Evolutionary conservation across 2,329 filamentous ascomycete species (phyloP), one percentile per base, ranked within the genome.

Genomic region (Mycocentrospora acerina): DNA sequence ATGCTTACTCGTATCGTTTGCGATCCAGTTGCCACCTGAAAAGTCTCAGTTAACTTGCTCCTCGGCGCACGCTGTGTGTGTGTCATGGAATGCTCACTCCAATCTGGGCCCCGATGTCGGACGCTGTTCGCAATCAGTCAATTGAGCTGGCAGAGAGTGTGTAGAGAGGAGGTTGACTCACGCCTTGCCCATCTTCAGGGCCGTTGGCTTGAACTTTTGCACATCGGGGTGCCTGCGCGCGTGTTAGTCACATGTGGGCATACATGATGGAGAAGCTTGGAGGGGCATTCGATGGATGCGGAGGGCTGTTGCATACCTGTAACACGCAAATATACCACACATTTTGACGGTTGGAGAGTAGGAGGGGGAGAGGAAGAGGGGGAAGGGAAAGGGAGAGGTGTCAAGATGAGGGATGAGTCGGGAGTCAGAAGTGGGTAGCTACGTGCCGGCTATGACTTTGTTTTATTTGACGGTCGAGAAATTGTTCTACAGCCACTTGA

Each of bases 281-380:
- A 51, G 46, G 51, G 46, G 59, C 59, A 57, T 38, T 45, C 45
- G 38, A 48, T 37, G 31, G 32, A 42, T 51, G 42, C 36, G 34
- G 46, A 41, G 39, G 22, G 45, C 24, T 28, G 32, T 28, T 19
- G 44, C 65, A 44, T 68, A 95, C 90, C 81, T 78, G 73, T 96
- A 88, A 74, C 90, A 96, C 62, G 89, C 90, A 72, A 96, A 96
- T 66, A 96, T 95, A 72, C 90, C 90, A 85, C 90, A 95, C 90
- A 95, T 95, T 60, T 69, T 86, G 77, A 36, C 42, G 33, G 41
- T 40, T 45, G 41, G 28, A 26, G 25, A 32, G 36, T 27, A 14
- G 26, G 35, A 35, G 13, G 40, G 25, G 16, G 35, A 31, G 27
- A 29, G 32, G 25, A 24, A 22, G 29, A 40, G 26, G 40, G 39